Conservation (phyloP, 78 protist genomes). For the Dictyostelium firmibasis region DNA sequence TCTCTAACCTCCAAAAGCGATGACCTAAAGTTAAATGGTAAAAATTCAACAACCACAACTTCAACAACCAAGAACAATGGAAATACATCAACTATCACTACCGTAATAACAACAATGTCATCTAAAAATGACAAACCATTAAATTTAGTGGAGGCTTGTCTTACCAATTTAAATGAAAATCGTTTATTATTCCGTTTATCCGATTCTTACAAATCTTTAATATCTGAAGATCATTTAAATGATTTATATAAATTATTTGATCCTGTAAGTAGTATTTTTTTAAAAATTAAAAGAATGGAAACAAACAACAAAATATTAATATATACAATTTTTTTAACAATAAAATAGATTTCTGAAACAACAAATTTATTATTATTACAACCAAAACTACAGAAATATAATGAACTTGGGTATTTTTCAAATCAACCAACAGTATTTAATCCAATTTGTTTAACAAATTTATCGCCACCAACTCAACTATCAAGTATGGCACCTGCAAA, state of each 20-base stretch:
- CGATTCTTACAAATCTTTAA: background rate
- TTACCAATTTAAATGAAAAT: background rate
- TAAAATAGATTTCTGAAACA: constrained; percentile 22
- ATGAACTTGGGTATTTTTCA: background rate
- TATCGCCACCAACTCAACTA: constrained; percentile 23
- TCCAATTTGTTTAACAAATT: background rate
- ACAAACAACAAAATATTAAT: background rate
- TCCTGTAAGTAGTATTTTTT: background rate
- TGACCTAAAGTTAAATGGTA: background rate
- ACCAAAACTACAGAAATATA: constrained; percentile 12
- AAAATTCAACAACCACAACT: background rate
- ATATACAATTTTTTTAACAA: background rate
- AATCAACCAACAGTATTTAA: constrained; percentile 14
- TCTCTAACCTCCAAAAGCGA: too few relatives aligned
- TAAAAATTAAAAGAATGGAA: background rate
- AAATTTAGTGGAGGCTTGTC: background rate
- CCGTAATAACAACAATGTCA: background rate
- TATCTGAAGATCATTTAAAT: background rate
- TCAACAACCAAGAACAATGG: background rate
- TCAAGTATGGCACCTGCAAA: background rate
- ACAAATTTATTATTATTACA: constrained; percentile 3
- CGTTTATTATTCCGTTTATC: background rate
- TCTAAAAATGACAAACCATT: background rate
- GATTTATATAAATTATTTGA: constrained; percentile 5
- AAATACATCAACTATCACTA: background rate